phyloP scores from a whole-genome alignment of 192 early-diverging fungal genomes.

The Allomyces arbusculus region DNA sequence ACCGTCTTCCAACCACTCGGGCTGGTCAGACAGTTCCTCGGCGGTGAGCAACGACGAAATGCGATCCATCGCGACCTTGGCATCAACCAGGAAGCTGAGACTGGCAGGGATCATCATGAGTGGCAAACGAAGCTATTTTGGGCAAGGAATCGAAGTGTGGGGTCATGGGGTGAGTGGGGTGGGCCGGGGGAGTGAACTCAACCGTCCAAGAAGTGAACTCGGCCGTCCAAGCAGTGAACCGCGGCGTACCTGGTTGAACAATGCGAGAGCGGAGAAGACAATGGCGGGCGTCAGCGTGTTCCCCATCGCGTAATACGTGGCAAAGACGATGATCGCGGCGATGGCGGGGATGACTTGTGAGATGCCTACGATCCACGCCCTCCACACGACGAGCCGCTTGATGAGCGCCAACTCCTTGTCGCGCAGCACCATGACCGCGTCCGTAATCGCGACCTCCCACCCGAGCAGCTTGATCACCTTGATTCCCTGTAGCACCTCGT shows the following conservation, averaged over 20 bases:
- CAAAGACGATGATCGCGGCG: conserved; percentile 17
- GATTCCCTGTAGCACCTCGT: conserved; percentile 40
- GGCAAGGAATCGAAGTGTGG: too few species aligned
- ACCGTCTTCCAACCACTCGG: background rate
- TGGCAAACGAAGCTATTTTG: background rate
- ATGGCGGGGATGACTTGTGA: conserved; percentile 12
- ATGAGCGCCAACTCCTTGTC: conserved; percentile 11
- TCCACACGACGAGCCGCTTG: conserved; percentile 6
- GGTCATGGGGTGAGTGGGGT: too few species aligned
- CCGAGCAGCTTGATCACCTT: conserved; percentile 50
- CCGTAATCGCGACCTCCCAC: conserved; percentile 32
- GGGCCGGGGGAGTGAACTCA: too few species aligned
- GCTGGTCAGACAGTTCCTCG: background rate
- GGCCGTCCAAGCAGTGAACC: too few species aligned
- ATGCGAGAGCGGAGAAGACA: background rate
- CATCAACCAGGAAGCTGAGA: background rate
- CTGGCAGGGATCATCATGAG: background rate
- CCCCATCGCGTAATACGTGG: conserved; percentile 10
- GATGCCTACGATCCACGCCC: conserved; percentile 1
- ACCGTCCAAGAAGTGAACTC: too few species aligned
- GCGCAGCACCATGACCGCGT: conserved; percentile 11
- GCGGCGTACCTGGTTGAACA: background rate
- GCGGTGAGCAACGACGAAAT: background rate
- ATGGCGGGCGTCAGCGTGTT: conserved; percentile 2
- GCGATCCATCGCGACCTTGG: background rate